Evolutionary conservation across 768 basidiomycete species (phyloP), one percentile per base, ranked within the genome.

Genomic region (Obba rivulosa): DNA sequence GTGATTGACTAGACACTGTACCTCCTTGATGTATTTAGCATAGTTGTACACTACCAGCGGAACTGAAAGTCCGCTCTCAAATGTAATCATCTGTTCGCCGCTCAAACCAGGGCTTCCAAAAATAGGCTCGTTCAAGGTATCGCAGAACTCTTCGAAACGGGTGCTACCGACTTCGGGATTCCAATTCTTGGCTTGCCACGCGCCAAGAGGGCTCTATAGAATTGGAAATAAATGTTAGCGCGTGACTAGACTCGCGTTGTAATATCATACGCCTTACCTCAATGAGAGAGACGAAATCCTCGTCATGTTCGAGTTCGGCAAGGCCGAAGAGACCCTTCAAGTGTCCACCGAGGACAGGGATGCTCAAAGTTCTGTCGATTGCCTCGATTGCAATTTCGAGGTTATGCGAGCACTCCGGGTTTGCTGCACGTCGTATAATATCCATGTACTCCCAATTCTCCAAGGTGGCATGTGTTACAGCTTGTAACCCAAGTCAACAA

Each of bases 401-500:
- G 54, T 80, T 78, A 8, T 59, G 57, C 4, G 80, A 77, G 62
- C 86, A 91, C 34, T 65, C 70, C 0, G 77, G 73, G 56, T 87
- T 80, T 3, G 86, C 85, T 21, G 78, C 82, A 13, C 68, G 71
- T 43, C 87, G 77, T 54, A 88, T 86, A 57, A 94, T 75, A 35
- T 92, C 88, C 75, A 83, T 84, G 66, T 94, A 96, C 65, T 95
- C 80, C 81, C 91, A 92, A 58, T 87, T 89, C 53, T 79, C 70
- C 28, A 93, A 66, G 8, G 79, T 64, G 2, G 94, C 92, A 58
- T 94, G 91, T 0, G 90, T 94, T 7, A 96, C 94, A 25, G 71
- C 89, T 91, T 18, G 11, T 28, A 4, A 48, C 24, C 24, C 14
- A 51, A 21, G 55, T 31, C 20, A 16, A 37, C 2, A 36, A 34